Base-by-base conservation (phyloP, 202 grass and related monocot genomes). In the Schoenoplectus triqueter region DNA sequence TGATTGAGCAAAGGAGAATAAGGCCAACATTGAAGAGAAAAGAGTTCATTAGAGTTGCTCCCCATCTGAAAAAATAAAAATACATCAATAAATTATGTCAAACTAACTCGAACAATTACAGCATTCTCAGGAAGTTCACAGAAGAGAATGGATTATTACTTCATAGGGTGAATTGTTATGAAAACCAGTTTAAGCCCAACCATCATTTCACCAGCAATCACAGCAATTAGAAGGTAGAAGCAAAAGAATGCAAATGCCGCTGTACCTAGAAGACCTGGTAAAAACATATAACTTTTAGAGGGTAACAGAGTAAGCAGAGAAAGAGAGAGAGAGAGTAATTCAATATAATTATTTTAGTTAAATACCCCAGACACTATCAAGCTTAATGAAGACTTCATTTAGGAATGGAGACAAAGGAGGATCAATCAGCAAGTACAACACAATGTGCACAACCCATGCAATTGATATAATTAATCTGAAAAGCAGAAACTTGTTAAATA, bases 211-310 rank as follows among this genome's bases (percentile, higher is more conserved):
- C 96, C 96, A 50, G 96, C 93, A 91, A 98, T 98, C 70, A 96
- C 96, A 55, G 96, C 93, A 39, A 92, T 70, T 22, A 99, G 90
- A 71, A 96, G 93, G 77, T 99, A 96, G 84, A 99, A 99, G 87
- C 96, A 99, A 87, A 99, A 99, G 89, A 99, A 96, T 49, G 96
- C 96, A 72, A 99, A 99, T 80, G 96, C 96, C 77, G 86, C 96
- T 88, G 96, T 99, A 56, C 96, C 96, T 87, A 99, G 91, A 64
- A 99, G 89, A 87, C 96, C 96, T 99, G 87, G 68, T 91, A 87
- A 21, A 59, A 84, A 55, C 11, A 62, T 41, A 86, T 59, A 51
- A 82, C 13, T 66, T 51, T 67, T 82, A 70, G 48, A 83, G 46
- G 44, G 48, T 4, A 42, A 47, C 10, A 66, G 41, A 1, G 15